A percentile compares a stretch with the other conserved stretches of the same genome.
phyloP scores from a whole-genome alignment of 2,329 filamentous ascomycete genomes.

The Fusarium multiceps region DNA sequence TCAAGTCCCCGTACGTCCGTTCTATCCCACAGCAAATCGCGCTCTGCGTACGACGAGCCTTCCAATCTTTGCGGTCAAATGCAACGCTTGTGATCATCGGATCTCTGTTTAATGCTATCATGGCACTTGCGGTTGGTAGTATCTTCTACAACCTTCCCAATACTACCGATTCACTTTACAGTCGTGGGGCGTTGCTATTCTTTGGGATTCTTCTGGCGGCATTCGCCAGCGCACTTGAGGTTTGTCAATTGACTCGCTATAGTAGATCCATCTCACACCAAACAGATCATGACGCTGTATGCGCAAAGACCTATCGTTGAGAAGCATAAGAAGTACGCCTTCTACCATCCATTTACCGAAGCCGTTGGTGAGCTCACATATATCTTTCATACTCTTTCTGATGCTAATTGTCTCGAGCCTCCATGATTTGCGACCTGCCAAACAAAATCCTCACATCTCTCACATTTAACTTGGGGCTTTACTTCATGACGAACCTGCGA shows the following conservation, averaged over 20 bases:
- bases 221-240: conserved; percentile 51
- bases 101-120: conserved; percentile 56
- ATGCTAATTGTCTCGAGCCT: background rate
- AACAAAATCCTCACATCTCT: conserved; percentile 54
- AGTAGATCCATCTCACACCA: rapidly evolving
- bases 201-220: conserved; percentile 64
- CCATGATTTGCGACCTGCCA: conserved; percentile 55
- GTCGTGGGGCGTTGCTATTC: conserved; percentile 61
- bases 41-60: background rate
- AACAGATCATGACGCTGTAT: conserved; percentile 35
- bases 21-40: background rate
- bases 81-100: background rate
- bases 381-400: no score
- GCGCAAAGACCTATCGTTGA: conserved; percentile 50
- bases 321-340: conserved; percentile 51
- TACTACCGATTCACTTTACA: conserved; percentile 57
- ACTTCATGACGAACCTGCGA: conserved; percentile 61
- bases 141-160: conserved; percentile 60
- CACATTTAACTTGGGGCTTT: conserved; percentile 58
- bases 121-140: conserved; percentile 63
- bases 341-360: conserved; percentile 51
- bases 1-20: background rate
- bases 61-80: background rate
- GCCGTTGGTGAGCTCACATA: conserved; percentile 30
- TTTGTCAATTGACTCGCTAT: background rate